Base-by-base conservation (phyloP, 345 rosid species). In the Ceriops zippeliana region DNA sequence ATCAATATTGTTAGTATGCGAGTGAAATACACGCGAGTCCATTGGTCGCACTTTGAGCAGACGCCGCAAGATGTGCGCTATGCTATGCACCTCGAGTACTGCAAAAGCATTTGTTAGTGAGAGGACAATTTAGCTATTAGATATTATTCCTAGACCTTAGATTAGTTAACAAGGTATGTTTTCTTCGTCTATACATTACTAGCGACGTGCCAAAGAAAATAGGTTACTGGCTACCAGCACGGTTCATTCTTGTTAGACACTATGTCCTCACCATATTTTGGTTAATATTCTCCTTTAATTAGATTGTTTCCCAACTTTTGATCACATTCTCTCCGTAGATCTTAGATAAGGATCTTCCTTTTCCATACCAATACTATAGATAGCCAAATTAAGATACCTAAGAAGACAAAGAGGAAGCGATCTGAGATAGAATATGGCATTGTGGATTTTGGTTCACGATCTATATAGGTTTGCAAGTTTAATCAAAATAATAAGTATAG, bases 401-500 rank as follows among this genome's bases (percentile, higher is more conserved):
- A 30, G 30, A 47, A 62, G 58, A 72, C 69, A 72, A 72, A 59
- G 70, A 31, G 73, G 66, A 52, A 58, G 60, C 13, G 66, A 32
- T 24, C 26, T 57, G 46, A 46, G 27, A 34, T 24, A 22, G 28
- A 52, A 61, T 42, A 42, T 15, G 60, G 54, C 37, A 60, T 42
- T 42, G 59, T 63, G 74, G 59, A 15, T 62, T 42, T 42, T 11
- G 49, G 49, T 56, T 38, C 70, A 78, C 65, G 72, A 62, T 69
- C 69, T 52, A 51, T 52, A 51, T 68, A 1, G 49, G 5, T 13
- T 15, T 0, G 49, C 10, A 19, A 52, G 61, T 42, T 34, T 61
- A 5, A 52, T 21, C 26, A 56, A 56, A 54, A 34, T 8, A 19
- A 5, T 5, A 28, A 5, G 19, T 1, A 15, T 16, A 2, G 22